Evolutionary conservation across 495 filamentous ascomycete species (phyloP).

Genomic region (Neurospora discreta): DNA sequence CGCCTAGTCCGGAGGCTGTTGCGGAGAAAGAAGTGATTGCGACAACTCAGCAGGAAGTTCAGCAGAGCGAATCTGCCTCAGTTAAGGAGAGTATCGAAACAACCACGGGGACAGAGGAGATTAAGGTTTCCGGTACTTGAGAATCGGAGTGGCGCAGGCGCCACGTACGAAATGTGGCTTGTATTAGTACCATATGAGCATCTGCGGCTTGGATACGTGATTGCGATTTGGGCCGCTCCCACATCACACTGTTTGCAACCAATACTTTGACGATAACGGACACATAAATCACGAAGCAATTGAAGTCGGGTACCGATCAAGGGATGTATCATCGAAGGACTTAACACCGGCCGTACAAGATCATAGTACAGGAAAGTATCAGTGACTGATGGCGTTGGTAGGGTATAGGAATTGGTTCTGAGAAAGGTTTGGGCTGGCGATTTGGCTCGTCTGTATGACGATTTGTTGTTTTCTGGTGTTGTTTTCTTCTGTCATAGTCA

Average conservation of each 20-base stretch:
- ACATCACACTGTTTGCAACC: background rate
- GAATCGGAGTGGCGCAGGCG: background rate
- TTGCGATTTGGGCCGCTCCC: background rate
- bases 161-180: background rate
- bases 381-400: background rate
- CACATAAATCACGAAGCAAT: background rate
- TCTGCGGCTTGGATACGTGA: background rate
- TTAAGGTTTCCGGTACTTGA: background rate
- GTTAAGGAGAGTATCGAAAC: background rate
- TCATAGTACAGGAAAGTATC: background rate
- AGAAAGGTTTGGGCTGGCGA: background rate
- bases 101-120: background rate
- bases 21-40: constrained; percentile 2
- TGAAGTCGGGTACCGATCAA: background rate
- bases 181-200: background rate
- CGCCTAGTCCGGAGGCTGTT: background rate
- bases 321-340: background rate
- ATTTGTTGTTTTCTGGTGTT: background rate
- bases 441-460: background rate
- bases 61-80: background rate
- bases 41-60: background rate
- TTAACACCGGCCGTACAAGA: background rate
- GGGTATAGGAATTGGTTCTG: background rate
- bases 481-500: background rate
- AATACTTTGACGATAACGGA: background rate